Base-by-base conservation (phyloP, 257 asterid genomes). In the Fraxinus americana region DNA sequence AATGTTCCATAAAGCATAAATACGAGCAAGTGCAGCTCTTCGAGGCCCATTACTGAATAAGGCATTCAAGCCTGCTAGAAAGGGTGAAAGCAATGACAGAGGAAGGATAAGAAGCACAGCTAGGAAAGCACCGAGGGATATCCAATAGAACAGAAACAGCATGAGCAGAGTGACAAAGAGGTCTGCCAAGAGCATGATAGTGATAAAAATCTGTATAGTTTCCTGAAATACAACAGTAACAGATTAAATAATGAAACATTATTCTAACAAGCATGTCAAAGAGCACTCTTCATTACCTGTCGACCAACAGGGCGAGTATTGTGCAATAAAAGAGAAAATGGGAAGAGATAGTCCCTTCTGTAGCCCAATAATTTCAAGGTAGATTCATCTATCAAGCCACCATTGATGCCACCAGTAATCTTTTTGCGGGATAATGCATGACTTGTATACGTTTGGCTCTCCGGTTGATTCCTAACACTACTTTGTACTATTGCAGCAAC, bases 61-160 rank as follows among this genome's bases (percentile, higher is more conserved):
- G 84, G 97, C 96, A 87, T 92, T 94, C 88, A 94, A 84, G 81
- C 99, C 99, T 48, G 99, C 99, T 70, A 94, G 97, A 79, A 92
- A 91, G 38, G 99, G 97, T 43, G 96, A 94, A 86, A 94, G 98
- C 89, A 94, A 83, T 1, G 99, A 94, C 69, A 94, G 86, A 75
- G 99, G 99, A 77, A 94, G 99, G 85, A 94, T 82, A 75, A 94
- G 96, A 80, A 94, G 91, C 71, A 94, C 92, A 75, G 98, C 94
- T 72, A 94, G 92, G 83, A 94, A 91, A 75, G 95, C 96, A 71
- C 92, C 97, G 48, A 94, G 90, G 71, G 99, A 88, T 83, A 94
- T 89, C 99, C 97, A 94, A 84, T 92, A 94, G 88, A 86, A 92
- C 72, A 92, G 82, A 87, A 87, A 91, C 84, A 92, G 86, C 88